Base-by-base conservation (phyloP, 257 asterid species). In the Marsdenia floribunda region DNA sequence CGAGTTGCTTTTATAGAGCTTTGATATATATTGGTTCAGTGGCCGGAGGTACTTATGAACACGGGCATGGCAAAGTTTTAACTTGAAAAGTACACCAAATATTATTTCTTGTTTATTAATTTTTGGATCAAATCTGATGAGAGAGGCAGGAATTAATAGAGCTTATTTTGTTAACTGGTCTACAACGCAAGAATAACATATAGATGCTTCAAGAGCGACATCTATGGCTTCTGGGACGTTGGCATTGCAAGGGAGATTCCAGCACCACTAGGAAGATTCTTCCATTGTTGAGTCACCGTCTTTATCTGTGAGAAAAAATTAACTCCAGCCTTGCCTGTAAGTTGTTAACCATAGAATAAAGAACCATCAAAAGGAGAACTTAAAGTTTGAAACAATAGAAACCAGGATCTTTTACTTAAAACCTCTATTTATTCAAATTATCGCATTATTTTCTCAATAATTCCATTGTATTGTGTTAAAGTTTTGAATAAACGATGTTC, bases 281-380 rank as follows among this genome's bases (percentile, higher is more conserved):
- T 95, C 99, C 99, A 95, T 67, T 95, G 98, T 76, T 95, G 98
- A 68, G 99, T 92, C 79, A 92, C 93, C 0, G 98, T 92, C 86
- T 95, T 95, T 54, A 95, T 88, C 86, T 90, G 96, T 5, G 94
- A 90, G 87, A 70, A 92, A 77, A 92, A 95, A 73, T 90, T 90
- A 77, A 95, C 96, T 75, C 98, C 99, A 55, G 98, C 98, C 82
- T 95, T 95, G 76, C 99, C 97, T 95, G 86, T 73, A 79, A 53
- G 22, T 73, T 37, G 21, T 37, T 70, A 77, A 47, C 59, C 59
- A 40, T 6, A 68, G 68, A n/a, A 19, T 49, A 29, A 1, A 42
- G 33, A 19, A 59, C 65, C 68, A 73, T 52, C 26, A 60, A 12
- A n/a, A 18, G 53, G 53, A 35, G n/a, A 61, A 26, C 16, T 29